phyloP scores from a whole-genome alignment of 495 filamentous ascomycete genomes.

The Hypoxylon crocopeplum region DNA sequence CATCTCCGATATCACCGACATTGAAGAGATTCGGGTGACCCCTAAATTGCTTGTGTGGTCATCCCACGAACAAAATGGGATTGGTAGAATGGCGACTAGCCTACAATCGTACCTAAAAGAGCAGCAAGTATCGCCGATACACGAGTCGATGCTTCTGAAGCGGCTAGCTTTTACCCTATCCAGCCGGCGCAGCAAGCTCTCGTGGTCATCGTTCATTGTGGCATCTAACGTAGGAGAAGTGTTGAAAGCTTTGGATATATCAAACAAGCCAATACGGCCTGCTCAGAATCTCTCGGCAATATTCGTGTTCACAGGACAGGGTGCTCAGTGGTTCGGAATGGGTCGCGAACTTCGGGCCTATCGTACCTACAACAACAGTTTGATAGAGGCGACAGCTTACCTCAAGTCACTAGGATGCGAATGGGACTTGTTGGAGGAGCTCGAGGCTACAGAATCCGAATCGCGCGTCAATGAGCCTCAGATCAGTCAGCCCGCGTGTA shows the following conservation, averaged over 20 bases:
- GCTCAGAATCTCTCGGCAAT: constrained; percentile 21
- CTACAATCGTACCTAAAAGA: constrained; percentile 32
- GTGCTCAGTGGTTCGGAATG: constrained; percentile 57
- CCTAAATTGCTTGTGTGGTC: constrained; percentile 39
- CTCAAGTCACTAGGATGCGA: constrained; percentile 32
- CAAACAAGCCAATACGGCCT: constrained; percentile 31
- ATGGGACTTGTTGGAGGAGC: constrained; percentile 38
- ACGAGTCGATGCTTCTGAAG: constrained; percentile 24
- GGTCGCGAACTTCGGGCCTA: constrained; percentile 50
- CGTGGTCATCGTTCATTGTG: constrained; percentile 48
- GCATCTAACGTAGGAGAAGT: constrained; percentile 35
- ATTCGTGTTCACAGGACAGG: constrained; percentile 45
- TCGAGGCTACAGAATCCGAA: constrained; percentile 21
- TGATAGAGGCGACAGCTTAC: constrained; percentile 36
- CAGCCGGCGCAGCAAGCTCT: constrained; percentile 47
- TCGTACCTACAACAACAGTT: constrained; percentile 29
- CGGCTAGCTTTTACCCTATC: constrained; percentile 48
- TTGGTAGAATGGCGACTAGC: constrained; percentile 28
- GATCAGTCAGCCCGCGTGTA: constrained; percentile 51
- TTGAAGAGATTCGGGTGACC: no score
- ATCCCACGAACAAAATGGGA: constrained; percentile 40
- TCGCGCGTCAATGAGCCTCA: constrained; percentile 39
- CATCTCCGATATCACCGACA: no score
- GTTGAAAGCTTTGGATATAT: no score
- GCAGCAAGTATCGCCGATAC: constrained; percentile 4